These are phyloP conservation scores for Russula compacta DNA, from an alignment of 768 basidiomycete genomes.

Conservation along the genomic window DNA sequence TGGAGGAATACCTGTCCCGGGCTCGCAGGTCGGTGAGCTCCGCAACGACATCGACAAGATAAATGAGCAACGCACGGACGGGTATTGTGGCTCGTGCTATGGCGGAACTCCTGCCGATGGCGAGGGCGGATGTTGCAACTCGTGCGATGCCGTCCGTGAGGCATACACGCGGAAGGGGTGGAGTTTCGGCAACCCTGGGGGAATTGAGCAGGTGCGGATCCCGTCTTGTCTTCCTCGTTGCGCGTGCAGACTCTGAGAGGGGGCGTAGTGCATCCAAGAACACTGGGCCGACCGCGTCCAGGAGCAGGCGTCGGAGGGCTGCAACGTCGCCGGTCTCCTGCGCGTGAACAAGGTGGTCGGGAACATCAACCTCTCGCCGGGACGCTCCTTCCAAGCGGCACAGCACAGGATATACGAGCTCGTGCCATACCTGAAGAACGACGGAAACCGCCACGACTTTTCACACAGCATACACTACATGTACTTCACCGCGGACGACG, in stretches of 20 bases:
- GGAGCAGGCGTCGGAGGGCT: constrained; percentile 90
- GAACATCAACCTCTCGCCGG: constrained; percentile 91
- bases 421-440: constrained; percentile 89
- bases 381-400: constrained; percentile 87
- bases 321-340: constrained; percentile 84
- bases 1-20: constrained; percentile 49
- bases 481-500: constrained; percentile 76
- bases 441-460: constrained; percentile 86
- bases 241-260: neutral
- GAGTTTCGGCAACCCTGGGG: constrained; percentile 87
- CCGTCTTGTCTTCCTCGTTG: neutral
- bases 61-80: constrained; percentile 45
- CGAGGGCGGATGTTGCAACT: constrained; percentile 82
- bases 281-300: constrained; percentile 92
- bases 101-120: constrained; percentile 66
- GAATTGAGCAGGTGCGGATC: constrained; percentile 75
- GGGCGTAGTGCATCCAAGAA: constrained; percentile 76
- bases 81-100: constrained; percentile 94
- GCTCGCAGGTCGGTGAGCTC: constrained; percentile 50
- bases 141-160: constrained; percentile 89
- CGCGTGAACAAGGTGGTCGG: constrained; percentile 97
- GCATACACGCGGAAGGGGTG: constrained; percentile 89
- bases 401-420: constrained; percentile 75
- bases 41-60: constrained; percentile 83
- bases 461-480: constrained; percentile 79